phyloP scores from a whole-genome alignment of 768 basidiomycete species.

The Lentinula boryana region DNA sequence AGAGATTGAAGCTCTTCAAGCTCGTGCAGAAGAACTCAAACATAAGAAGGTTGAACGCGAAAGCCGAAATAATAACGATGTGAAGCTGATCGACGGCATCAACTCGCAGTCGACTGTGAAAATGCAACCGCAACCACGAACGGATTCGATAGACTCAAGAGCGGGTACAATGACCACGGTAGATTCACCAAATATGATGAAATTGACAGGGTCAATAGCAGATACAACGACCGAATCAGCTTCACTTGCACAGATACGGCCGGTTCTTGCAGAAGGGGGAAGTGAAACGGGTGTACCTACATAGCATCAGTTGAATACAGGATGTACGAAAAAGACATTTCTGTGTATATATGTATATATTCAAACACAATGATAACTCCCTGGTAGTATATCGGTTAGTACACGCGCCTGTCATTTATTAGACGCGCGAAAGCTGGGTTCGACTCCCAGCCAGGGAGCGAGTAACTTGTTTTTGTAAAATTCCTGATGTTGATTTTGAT shows the following conservation, averaged over 20 bases:
- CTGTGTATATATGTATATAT: too few species aligned
- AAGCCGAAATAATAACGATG: background rate
- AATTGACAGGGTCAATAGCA: background rate
- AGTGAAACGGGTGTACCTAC: background rate
- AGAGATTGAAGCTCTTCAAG: slow-evolving; percentile 53
- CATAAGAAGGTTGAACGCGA: slow-evolving; percentile 11
- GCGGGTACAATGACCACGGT: background rate
- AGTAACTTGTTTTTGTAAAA: background rate
- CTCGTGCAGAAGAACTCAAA: slow-evolving; percentile 39
- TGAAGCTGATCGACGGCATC: background rate
- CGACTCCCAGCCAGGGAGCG: background rate
- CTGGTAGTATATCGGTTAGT: background rate
- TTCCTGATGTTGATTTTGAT: too few species aligned
- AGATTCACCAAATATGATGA: background rate
- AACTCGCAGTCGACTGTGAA: background rate
- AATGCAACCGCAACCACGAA: background rate
- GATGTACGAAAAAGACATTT: too few species aligned
- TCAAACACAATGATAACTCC: background rate
- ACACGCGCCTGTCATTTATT: background rate
- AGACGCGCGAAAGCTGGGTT: background rate
- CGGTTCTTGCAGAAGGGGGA: background rate
- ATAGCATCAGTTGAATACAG: background rate
- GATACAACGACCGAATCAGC: too few species aligned
- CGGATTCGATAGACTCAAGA: background rate
- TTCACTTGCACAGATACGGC: background rate